These are phyloP conservation scores for Hansenula anomala DNA, from an alignment of 1,139 yeast genomes.

Conservation along the genomic window DNA sequence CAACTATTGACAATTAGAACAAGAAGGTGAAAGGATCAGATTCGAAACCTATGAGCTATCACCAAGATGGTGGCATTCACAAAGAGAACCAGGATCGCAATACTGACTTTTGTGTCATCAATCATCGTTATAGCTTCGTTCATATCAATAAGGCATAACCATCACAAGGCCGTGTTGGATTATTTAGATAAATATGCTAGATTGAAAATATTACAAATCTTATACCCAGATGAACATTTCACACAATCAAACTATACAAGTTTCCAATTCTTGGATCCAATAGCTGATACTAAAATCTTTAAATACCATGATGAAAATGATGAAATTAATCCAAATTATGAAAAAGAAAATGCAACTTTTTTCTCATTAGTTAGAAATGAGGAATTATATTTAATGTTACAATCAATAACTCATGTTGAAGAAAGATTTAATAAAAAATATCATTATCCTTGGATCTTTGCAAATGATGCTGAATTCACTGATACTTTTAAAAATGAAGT, in stretches of 20 bases:
- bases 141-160: slow-evolving; percentile 12
- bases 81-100: not conserved
- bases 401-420: slow-evolving; percentile 49
- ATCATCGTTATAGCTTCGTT: not conserved
- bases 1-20: no score
- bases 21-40: no score
- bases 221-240: slow-evolving; percentile 20
- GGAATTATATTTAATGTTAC: slow-evolving; percentile 42
- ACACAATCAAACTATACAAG: slow-evolving; percentile 15
- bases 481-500: slow-evolving; percentile 41
- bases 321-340: slow-evolving; percentile 3
- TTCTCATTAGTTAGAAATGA: slow-evolving; percentile 51
- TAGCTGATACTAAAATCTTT: slow-evolving; percentile 3
- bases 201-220: slow-evolving; percentile 15
- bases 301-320: slow-evolving; percentile 2
- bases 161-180: slow-evolving; percentile 14
- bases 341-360: slow-evolving; percentile 45
- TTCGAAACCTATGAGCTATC: no score
- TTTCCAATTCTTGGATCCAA: slow-evolving; percentile 14
- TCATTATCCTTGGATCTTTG: slow-evolving; percentile 60
- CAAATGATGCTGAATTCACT: slow-evolving; percentile 50
- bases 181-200: slow-evolving; percentile 16
- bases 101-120: slow-evolving; percentile 2
- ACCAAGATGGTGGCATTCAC: not conserved
- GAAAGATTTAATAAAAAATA: slow-evolving; percentile 49